These are phyloP conservation scores for Plectranthus barbatus DNA, from an alignment of 257 asterid genomes.

Conservation along the genomic window DNA sequence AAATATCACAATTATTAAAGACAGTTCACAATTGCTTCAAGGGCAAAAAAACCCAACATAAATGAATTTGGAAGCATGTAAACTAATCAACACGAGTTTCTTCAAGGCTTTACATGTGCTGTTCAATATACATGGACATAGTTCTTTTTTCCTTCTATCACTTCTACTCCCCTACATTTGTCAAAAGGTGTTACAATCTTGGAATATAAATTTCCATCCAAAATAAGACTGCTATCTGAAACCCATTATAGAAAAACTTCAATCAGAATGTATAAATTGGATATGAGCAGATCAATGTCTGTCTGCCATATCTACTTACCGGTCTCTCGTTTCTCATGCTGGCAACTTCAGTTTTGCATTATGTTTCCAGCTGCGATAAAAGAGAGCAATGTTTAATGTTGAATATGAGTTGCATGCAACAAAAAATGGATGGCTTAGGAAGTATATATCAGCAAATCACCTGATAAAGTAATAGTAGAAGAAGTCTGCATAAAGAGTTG, in stretches of 20 bases:
- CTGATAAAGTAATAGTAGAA: conserved; percentile 91
- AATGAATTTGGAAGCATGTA: no score
- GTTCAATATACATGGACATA: background rate
- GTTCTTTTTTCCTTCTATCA: background rate
- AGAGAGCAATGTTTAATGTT: background rate
- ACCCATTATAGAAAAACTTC: conserved; percentile 16
- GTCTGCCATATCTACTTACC: background rate
- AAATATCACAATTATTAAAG: no score
- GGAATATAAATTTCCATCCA: conserved; percentile 1
- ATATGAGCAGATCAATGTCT: background rate
- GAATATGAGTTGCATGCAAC: background rate
- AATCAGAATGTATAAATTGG: conserved; percentile 6
- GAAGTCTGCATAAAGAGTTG: conserved; percentile 90
- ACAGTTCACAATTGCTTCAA: no score
- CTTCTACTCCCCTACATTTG: background rate
- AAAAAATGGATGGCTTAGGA: background rate
- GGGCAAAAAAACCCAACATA: no score
- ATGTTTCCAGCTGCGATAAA: conserved; percentile 65
- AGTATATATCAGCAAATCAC: conserved; percentile 25
- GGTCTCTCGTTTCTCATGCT: conserved; percentile 35
- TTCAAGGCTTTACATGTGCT: conserved; percentile 17
- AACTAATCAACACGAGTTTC: background rate
- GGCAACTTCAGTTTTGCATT: conserved; percentile 71
- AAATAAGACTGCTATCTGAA: conserved; percentile 6
- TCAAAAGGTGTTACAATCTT: conserved; percentile 5